Percentiles rank a stretch among this genome's conserved stretches.
These are phyloP conservation scores for Digitaria exilis DNA, from an alignment of 202 grass and related monocot species.

Conservation along the genomic window DNA sequence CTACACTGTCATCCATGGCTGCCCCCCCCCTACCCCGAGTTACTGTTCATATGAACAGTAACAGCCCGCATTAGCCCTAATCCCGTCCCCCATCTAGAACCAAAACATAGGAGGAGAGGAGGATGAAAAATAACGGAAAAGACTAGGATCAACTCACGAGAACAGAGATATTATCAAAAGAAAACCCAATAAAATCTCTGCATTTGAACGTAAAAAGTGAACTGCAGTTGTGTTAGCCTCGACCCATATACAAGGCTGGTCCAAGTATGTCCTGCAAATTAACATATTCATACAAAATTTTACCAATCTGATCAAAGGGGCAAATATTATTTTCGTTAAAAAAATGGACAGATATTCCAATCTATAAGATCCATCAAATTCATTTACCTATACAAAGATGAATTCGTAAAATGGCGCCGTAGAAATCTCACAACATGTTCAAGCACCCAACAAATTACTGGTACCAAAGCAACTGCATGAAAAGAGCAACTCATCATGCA, in stretches of 20 bases:
- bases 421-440: conserved; percentile 86
- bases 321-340: conserved; percentile 19
- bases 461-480: conserved; percentile 88
- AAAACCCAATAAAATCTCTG: conserved; percentile 91
- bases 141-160: conserved; percentile 70
- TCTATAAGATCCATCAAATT: conserved; percentile 2
- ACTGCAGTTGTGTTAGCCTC: conserved; percentile 68
- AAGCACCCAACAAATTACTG: conserved; percentile 85
- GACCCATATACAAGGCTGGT: conserved; percentile 84
- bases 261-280: conserved; percentile 83
- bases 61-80: too few species aligned
- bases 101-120: neutral
- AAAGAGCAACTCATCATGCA: conserved; percentile 39
- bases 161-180: conserved; percentile 84
- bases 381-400: conserved; percentile 87
- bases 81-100: too few species aligned
- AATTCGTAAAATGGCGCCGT: conserved; percentile 69
- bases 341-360: neutral
- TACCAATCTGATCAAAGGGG: conserved; percentile 25
- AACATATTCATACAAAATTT: conserved; percentile 10
- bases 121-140: conserved; percentile 10
- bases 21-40: too few species aligned
- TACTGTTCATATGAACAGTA: too few species aligned
- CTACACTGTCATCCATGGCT: too few species aligned
- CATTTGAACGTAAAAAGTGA: conserved; percentile 73